These are phyloP conservation scores for Phytophthora cryptogea DNA, from an alignment of 352 stramenopile species.

Conservation along the genomic window DNA sequence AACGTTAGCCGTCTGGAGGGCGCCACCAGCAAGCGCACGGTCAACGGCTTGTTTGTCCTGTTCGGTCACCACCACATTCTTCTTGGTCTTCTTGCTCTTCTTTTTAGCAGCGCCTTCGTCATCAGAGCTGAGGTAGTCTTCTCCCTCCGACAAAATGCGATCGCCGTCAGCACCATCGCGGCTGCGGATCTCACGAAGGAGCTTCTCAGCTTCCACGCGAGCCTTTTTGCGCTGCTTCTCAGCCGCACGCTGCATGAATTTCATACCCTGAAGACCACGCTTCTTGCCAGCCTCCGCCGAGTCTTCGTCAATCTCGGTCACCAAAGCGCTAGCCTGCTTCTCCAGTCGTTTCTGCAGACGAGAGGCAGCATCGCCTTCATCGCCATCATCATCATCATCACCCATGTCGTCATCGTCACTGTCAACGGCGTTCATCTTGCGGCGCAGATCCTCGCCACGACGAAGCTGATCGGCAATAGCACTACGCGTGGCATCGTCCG, in stretches of 20 bases:
- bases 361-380: conserved; percentile 60
- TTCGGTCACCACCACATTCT: conserved; percentile 51
- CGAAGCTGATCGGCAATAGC: conserved; percentile 90
- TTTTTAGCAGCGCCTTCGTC: conserved; percentile 36
- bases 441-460: conserved; percentile 91
- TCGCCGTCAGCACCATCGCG: conserved; percentile 80
- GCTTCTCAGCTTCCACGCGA: conserved; percentile 90
- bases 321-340: conserved; percentile 71
- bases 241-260: conserved; percentile 98
- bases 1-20: conserved; percentile 62
- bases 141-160: conserved; percentile 58
- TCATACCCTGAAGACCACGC: conserved; percentile 94
- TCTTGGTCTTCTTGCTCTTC: conserved; percentile 40
- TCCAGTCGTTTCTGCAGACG: conserved; percentile 66
- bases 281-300: conserved; percentile 52
- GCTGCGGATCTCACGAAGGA: conserved; percentile 94
- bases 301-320: conserved; percentile 78
- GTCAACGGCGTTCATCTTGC: conserved; percentile 89
- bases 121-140: conserved; percentile 50
- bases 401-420: conserved; percentile 71
- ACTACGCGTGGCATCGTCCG: conserved; percentile 91
- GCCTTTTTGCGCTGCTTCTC: conserved; percentile 94
- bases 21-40: conserved; percentile 53
- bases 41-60: conserved; percentile 59
- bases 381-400: conserved; percentile 54